A percentile compares a stretch with the other conserved stretches of the same genome.
These are phyloP conservation scores for Atkinsonella texensis DNA, from an alignment of 2,329 filamentous ascomycete genomes.

Conservation along the genomic window DNA sequence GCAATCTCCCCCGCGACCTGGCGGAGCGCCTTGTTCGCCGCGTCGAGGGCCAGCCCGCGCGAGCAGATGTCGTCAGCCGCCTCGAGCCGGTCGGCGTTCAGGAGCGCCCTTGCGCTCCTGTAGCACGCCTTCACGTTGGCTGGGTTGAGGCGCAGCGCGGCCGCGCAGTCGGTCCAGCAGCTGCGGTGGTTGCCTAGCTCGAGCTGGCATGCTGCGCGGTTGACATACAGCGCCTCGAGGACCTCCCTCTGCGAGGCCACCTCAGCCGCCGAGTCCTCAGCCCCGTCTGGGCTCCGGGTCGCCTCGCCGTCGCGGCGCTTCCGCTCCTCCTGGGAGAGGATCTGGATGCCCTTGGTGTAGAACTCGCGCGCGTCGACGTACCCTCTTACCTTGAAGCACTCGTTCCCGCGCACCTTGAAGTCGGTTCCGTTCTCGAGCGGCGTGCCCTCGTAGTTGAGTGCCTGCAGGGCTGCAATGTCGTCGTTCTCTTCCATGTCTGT, in stretches of 20 bases:
- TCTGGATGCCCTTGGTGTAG: slow-evolving; percentile 73
- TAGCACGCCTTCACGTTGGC: slow-evolving; percentile 84
- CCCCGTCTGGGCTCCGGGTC: slow-evolving; percentile 18
- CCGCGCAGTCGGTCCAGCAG: slow-evolving; percentile 74
- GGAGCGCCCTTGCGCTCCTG: slow-evolving; percentile 65
- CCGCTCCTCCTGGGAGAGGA: slow-evolving; percentile 53
- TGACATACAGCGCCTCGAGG: slow-evolving; percentile 69
- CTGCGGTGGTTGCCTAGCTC: slow-evolving; percentile 80
- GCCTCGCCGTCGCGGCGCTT: slow-evolving; percentile 32
- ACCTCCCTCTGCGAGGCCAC: slow-evolving; percentile 47
- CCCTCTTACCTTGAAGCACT: slow-evolving; percentile 60
- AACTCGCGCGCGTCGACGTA: slow-evolving; percentile 84
- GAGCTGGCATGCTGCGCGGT: slow-evolving; percentile 82
- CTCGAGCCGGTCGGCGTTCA: slow-evolving; percentile 63
- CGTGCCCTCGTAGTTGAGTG: slow-evolving; percentile 86
- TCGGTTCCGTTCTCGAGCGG: slow-evolving; percentile 69
- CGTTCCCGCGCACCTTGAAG: slow-evolving; percentile 89
- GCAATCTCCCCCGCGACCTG: slow-evolving; percentile 51
- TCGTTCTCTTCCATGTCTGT: slow-evolving; percentile 79
- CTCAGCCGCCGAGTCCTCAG: slow-evolving; percentile 37
- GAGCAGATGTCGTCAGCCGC: slow-evolving; percentile 74
- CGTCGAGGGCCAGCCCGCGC: slow-evolving; percentile 62
- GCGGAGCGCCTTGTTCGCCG: slow-evolving; percentile 54
- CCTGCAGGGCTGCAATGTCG: slow-evolving; percentile 75
- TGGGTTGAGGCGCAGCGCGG: slow-evolving; percentile 66